Conservation (phyloP, 2,329 filamentous ascomycete genomes). For the Apiospora sp. region DNA sequence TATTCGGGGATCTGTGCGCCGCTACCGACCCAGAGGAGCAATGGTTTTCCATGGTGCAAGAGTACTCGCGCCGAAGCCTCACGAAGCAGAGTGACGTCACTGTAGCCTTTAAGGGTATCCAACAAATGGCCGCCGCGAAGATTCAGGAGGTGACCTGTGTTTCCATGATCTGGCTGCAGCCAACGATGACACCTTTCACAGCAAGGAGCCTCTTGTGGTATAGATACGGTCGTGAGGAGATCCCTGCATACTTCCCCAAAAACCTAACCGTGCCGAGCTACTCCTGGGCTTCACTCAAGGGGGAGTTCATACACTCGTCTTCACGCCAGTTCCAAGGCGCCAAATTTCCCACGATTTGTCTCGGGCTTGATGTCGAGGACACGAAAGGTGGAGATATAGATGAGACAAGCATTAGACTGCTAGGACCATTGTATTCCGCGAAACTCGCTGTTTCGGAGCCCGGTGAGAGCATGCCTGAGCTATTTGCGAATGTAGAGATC, state of each 20-base stretch:
- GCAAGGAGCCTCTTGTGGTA: conserved; percentile 24
- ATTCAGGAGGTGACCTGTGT: background rate
- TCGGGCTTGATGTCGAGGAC: background rate
- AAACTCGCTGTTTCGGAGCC: background rate
- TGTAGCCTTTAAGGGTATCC: conserved; percentile 17
- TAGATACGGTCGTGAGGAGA: background rate
- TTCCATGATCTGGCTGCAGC: conserved; percentile 15
- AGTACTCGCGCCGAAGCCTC: conserved; percentile 12
- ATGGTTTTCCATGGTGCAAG: conserved; percentile 17
- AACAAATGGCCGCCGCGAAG: background rate
- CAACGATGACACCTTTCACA: background rate
- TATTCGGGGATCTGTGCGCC: background rate
- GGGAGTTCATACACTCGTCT: background rate
- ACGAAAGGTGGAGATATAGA: background rate
- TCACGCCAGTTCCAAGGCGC: background rate
- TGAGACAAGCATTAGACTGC: background rate
- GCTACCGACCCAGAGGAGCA: conserved; percentile 14
- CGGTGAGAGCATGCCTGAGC: background rate
- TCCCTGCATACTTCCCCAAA: background rate
- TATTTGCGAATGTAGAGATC: background rate
- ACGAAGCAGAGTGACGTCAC: conserved; percentile 16
- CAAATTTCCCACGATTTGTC: background rate
- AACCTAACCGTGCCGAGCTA: background rate
- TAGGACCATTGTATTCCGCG: background rate
- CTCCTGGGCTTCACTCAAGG: background rate